Conservation (phyloP, 306 rosid species). For the Rosa lucieae region DNA sequence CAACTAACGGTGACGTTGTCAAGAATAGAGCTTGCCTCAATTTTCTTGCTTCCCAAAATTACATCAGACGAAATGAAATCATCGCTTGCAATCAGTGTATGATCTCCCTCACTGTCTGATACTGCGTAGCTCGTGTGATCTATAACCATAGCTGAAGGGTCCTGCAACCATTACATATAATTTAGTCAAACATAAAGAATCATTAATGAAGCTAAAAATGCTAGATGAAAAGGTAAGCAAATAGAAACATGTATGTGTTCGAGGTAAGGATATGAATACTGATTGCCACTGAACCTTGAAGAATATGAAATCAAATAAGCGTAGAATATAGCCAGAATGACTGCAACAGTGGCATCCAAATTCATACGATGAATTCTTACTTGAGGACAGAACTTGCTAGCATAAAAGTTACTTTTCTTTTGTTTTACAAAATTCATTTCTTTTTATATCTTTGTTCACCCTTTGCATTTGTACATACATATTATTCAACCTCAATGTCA, state of each 20-base stretch:
- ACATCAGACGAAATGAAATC: slow-evolving; percentile 70
- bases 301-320: neutral
- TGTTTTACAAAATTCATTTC: neutral
- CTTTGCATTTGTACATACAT: neutral
- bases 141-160: slow-evolving; percentile 65
- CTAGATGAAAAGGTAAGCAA: neutral
- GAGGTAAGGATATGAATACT: neutral
- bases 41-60: slow-evolving; percentile 71
- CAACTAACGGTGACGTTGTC: slow-evolving; percentile 2
- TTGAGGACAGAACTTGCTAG: neutral
- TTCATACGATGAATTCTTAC: neutral
- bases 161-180: slow-evolving; percentile 40
- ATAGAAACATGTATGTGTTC: neutral
- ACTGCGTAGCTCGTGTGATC: slow-evolving; percentile 89
- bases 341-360: slow-evolving; percentile 1
- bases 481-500: neutral
- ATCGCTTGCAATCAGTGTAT: slow-evolving; percentile 84
- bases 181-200: neutral
- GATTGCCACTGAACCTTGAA: neutral
- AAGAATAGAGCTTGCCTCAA: slow-evolving; percentile 60
- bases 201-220: neutral
- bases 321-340: neutral
- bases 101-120: slow-evolving; percentile 81
- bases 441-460: neutral
- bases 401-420: neutral